These are phyloP conservation scores for Ogataea nitratoaversa DNA, from an alignment of 805 yeast species.

Conservation along the genomic window DNA sequence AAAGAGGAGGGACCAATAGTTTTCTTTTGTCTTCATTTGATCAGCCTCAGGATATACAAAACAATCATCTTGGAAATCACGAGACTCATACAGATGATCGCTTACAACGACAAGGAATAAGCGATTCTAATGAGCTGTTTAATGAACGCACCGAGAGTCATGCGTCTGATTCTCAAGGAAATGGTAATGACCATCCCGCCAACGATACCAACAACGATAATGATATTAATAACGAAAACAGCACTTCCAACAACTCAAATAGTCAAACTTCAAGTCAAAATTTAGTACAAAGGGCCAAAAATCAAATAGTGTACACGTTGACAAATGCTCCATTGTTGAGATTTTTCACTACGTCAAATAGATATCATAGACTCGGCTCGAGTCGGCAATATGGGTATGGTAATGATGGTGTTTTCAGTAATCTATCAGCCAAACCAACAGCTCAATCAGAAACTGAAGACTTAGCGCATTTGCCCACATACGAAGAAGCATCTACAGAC, in stretches of 20 bases:
- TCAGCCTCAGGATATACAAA: not conserved
- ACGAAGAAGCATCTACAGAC: conserved; percentile 93
- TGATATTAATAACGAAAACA: not conserved
- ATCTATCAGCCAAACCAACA: conserved; percentile 80
- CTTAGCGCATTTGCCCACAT: conserved; percentile 71
- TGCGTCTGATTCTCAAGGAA: not conserved
- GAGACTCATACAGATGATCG: conserved; percentile 1
- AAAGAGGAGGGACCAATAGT: no score
- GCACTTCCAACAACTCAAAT: not conserved
- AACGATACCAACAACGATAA: not conserved
- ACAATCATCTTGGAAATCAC: not conserved
- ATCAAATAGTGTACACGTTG: conserved; percentile 11
- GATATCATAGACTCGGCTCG: conserved; percentile 21
- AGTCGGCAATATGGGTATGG: conserved; percentile 30
- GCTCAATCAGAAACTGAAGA: conserved; percentile 35
- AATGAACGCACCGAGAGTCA: not conserved
- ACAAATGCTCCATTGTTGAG: conserved; percentile 29
- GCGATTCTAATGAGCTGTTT: not conserved
- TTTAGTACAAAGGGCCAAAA: conserved; percentile 4
- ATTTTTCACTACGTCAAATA: conserved; percentile 20
- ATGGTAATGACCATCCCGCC: not conserved
- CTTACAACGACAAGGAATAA: not conserved
- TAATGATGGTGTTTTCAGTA: conserved; percentile 89
- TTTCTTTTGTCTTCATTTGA: conserved; percentile 14
- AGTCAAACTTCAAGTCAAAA: not conserved